A percentile compares a stretch with the other conserved stretches of the same genome.
phyloP scores from a whole-genome alignment of 768 basidiomycete species.

The Calvatia gigantea region DNA sequence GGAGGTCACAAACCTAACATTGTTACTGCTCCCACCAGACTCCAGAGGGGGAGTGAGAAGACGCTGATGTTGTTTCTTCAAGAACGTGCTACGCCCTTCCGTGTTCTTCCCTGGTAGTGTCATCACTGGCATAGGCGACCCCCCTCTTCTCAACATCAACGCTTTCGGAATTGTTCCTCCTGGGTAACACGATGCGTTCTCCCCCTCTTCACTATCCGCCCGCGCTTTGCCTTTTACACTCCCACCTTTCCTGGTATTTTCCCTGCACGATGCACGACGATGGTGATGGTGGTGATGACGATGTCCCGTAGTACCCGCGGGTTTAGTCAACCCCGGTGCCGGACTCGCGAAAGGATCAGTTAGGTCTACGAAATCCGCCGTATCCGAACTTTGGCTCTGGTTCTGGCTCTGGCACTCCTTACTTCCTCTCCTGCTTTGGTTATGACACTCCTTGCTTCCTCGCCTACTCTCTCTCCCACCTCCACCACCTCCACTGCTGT shows the following conservation, averaged over 20 bases:
- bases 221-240: neutral
- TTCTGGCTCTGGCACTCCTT: neutral
- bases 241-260: neutral
- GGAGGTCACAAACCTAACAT: neutral
- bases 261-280: neutral
- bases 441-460: neutral
- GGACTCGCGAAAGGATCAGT: slow-evolving; percentile 12
- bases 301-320: neutral
- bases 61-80: no score
- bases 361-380: slow-evolving; percentile 10
- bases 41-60: neutral
- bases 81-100: no score
- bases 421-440: neutral
- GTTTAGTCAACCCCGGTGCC: slow-evolving; percentile 7
- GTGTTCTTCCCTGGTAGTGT: no score
- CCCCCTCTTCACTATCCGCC: neutral
- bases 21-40: no score
- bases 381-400: neutral
- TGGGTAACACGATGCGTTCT: neutral
- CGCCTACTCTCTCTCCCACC: no score
- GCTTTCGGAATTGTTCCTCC: neutral
- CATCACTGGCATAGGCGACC: neutral
- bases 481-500: neutral
- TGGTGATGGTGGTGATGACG: neutral
- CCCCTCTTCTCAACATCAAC: neutral